These are phyloP conservation scores for Mortierella sp. DNA, from an alignment of 371 early-diverging fungal genomes.

Conservation along the genomic window DNA sequence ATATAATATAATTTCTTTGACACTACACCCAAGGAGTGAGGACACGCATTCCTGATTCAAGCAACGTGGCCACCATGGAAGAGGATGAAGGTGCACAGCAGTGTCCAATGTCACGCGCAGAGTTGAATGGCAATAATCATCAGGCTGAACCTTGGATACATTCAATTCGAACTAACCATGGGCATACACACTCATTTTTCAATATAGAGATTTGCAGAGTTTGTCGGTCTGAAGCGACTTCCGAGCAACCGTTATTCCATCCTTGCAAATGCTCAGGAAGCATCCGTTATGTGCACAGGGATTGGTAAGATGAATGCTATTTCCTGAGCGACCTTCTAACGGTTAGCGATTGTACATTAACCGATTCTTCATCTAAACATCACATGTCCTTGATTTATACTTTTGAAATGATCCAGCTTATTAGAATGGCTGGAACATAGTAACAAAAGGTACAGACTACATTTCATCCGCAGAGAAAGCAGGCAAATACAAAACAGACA, in stretches of 20 bases:
- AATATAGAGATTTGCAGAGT: conserved; percentile 87
- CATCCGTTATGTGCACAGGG: conserved; percentile 92
- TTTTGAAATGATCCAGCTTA: conserved; percentile 61
- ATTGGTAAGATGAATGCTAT: conserved; percentile 69
- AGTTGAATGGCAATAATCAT: neutral
- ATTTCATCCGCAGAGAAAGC: no score
- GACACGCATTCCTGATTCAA: conserved; percentile 10
- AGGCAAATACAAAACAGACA: no score
- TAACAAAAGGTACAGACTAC: conserved; percentile 71
- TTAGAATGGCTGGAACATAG: conserved; percentile 92
- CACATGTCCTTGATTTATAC: neutral
- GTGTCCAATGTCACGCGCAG: neutral
- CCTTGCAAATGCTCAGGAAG: conserved; percentile 97
- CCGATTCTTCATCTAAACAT: neutral
- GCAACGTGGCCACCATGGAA: conserved; percentile 16
- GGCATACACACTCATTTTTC: neutral
- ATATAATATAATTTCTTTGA: neutral
- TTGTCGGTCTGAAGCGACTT: conserved; percentile 85
- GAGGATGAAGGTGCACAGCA: conserved; percentile 32
- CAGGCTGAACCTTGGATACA: neutral
- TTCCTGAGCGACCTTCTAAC: neutral
- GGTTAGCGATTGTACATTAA: neutral
- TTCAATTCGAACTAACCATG: conserved; percentile 4
- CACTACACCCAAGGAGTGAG: neutral
- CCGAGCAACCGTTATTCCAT: conserved; percentile 87